phyloP scores from a whole-genome alignment of 176 grass and related monocot genomes.

The Rhipidocladum racemiflorum region DNA sequence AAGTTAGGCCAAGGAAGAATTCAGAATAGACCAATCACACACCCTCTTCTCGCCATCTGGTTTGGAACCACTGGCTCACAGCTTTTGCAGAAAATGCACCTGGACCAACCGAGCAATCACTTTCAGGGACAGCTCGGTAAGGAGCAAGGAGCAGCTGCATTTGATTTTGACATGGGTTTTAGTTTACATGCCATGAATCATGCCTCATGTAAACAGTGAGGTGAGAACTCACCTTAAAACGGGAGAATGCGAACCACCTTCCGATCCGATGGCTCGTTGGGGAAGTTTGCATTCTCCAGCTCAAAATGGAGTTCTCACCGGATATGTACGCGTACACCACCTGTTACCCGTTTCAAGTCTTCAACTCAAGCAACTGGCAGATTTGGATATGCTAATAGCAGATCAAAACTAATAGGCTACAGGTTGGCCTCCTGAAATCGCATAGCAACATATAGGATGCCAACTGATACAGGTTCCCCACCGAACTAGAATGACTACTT shows the following conservation, averaged over 20 bases:
- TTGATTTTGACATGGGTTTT: not conserved
- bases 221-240: not conserved
- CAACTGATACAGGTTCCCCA: not conserved
- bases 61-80: not conserved
- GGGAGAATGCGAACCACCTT: not conserved
- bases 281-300: not conserved
- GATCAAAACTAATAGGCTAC: slow-evolving; percentile 15
- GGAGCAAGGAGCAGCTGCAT: not conserved
- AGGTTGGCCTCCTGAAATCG: slow-evolving; percentile 6
- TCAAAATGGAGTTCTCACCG: not conserved
- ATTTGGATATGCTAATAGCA: not conserved
- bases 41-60: not conserved
- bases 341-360: not conserved
- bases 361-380: not conserved
- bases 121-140: slow-evolving; percentile 22
- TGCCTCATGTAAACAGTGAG: not conserved
- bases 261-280: not conserved
- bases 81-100: slow-evolving; percentile 1
- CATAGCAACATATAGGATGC: not conserved
- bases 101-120: not conserved
- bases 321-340: not conserved
- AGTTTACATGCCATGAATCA: not conserved
- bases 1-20: not conserved
- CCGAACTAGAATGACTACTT: slow-evolving; percentile 11
- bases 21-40: not conserved